Evolutionary conservation across 176 grass and related monocot genomes (phyloP), one percentile per base, ranked within the genome.

Genomic region (Aegilops speltoides): DNA sequence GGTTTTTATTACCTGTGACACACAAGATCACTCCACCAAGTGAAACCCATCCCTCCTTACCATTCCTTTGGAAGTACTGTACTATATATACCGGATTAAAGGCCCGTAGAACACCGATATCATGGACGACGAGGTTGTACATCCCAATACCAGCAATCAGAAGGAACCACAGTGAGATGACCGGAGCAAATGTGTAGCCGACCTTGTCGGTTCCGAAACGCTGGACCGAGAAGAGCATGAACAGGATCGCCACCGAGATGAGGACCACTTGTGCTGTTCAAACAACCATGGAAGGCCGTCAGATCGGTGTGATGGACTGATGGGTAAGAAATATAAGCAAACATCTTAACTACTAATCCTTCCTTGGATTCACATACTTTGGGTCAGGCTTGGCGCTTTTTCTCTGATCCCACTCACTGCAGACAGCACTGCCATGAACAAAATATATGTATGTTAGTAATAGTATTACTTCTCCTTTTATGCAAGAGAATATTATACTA

Each of bases 21-120:
- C 94, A 97, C 59, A 97, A 68, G 36, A 97, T 84, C 6, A 92
- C 29, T 2, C 94, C 94, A 15, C 94, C 94, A 26, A 97, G 90
- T 2, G 91, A 92, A 15, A 94, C 89, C 92, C 94, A 94, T 5
- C 76, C 94, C 0, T 84, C 50, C 64, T 97, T 92, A 0, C 76
- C 69, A 32, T 97, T 88, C 50, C 88, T 87, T 60, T 37, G 82
- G 79, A 97, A 97, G 83, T 94, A 97, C 0, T 72, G 31, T 5
- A 90, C 59, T 3, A 97, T 97, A 86, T 94, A 88, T 57, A 73
- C 65, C 3, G 94, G 94, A 31, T 94, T 94, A 70, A 97, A 85
- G 25, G 94, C 94, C 71, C 83, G 83, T 0, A 97, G 38, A 1
- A 97, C 71, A 12, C 68, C 79, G 5, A 88, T 46, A 17, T 97